These are phyloP conservation scores for Mallotus repandus DNA, from an alignment of 441 rosid genomes.

Conservation along the genomic window DNA sequence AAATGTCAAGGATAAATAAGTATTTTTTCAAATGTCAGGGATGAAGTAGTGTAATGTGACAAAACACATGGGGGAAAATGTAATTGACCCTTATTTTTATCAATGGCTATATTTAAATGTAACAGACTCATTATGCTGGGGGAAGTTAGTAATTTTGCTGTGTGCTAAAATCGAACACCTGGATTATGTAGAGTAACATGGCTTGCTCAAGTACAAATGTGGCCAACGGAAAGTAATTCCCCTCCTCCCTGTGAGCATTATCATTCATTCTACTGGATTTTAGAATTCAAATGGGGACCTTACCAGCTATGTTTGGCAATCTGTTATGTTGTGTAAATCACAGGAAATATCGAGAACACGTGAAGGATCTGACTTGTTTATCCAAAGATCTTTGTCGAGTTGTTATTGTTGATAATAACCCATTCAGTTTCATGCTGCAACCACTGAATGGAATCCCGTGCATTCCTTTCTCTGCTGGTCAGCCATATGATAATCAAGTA, in stretches of 20 bases:
- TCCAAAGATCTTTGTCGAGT: slow-evolving; percentile 64
- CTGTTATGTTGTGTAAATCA: neutral
- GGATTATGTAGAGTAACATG: neutral
- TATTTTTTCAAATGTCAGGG: too few relatives aligned
- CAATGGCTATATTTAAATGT: neutral
- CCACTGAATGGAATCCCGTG: slow-evolving; percentile 92
- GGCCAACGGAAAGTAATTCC: neutral
- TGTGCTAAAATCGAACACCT: neutral
- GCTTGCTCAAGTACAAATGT: neutral
- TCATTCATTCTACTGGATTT: neutral
- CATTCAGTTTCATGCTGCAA: slow-evolving; percentile 88
- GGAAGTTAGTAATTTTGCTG: neutral
- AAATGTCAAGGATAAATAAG: too few relatives aligned
- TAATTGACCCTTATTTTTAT: too few relatives aligned
- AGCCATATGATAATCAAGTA: slow-evolving; percentile 76
- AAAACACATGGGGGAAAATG: too few relatives aligned
- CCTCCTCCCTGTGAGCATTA: neutral
- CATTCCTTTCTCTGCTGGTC: slow-evolving; percentile 72
- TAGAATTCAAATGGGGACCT: neutral
- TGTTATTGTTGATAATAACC: slow-evolving; percentile 86
- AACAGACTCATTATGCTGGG: neutral
- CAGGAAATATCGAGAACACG: slow-evolving; percentile 80
- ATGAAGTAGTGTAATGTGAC: too few relatives aligned
- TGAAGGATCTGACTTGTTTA: slow-evolving; percentile 79
- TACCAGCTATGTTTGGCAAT: neutral